Evolutionary conservation across 2,329 filamentous ascomycete genomes (phyloP), one percentile per base, ranked within the genome.

Genomic region (Exophiala sp.): DNA sequence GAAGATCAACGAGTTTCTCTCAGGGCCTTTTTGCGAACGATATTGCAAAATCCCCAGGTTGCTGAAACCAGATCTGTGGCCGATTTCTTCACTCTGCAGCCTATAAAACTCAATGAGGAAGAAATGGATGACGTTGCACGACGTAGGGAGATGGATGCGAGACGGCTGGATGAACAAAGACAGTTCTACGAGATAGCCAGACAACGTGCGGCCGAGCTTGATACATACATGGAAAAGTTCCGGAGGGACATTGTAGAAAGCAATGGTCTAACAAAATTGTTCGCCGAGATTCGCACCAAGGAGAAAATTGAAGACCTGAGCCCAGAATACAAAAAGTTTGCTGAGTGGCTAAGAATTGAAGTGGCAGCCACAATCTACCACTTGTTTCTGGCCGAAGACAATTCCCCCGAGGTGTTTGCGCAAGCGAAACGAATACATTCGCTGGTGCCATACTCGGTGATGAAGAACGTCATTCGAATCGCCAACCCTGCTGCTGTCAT

Each of bases 401-500:
- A 99, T 71, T 96, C 92, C 0, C 91, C 94, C 1, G 94, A 99
- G 67, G 73, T 99, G 29, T 97, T 97, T 69, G 90, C 91, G 0
- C 94, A 99, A 71, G 86, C 88, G 3, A 96, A 92, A 73, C 84
- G 89, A 57, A 96, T 97, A 48, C 94, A 99, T 69, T 96, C 91
- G 0, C 81, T 97, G 52, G 87, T 99, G 41, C 94, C 94, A 0
- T 99, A 99, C 68, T 87, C 86, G 0, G 78, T 96, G 45, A 79
- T 99, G 68, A 99, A 99, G 76, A 96, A 97, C 67, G 90, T 96
- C 43, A 97, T 99, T 65, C 85, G 92, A 52, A 90, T 97, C 63
- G 91, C 94, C 18, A 99, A 99, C 64, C 94, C 94, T 2, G 92
- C 92, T 1, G 90, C 91, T 5, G 94, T 99, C 61, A 97, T 99